These are phyloP conservation scores for Microstegium vimineum DNA, from an alignment of 176 grass and related monocot genomes.

Conservation along the genomic window DNA sequence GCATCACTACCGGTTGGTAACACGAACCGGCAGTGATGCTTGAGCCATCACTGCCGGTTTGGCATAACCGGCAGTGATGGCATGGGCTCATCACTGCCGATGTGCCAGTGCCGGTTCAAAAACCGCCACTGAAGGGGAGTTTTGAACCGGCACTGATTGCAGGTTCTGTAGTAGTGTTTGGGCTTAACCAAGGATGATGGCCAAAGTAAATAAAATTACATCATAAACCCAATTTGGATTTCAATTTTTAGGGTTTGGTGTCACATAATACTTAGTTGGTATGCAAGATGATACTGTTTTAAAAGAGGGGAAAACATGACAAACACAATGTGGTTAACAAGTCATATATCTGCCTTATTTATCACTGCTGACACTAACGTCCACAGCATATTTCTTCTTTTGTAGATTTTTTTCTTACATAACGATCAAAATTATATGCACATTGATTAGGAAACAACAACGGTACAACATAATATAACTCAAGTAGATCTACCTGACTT, in stretches of 20 bases:
- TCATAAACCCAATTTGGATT: not conserved
- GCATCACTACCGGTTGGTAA: too few relatives aligned
- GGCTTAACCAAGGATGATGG: not conserved
- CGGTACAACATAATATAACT: not conserved
- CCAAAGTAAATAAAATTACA: not conserved
- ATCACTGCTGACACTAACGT: too few relatives aligned
- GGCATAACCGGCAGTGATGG: too few relatives aligned
- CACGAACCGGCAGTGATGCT: too few relatives aligned
- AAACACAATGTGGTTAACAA: not conserved
- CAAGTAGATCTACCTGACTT: constrained; percentile 1
- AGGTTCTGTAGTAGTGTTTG: too few relatives aligned
- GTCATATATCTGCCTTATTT: not conserved
- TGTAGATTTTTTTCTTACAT: not conserved
- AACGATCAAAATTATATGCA: constrained; percentile 32
- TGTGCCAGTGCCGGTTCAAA: too few relatives aligned
- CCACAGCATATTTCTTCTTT: not conserved
- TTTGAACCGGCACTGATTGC: too few relatives aligned
- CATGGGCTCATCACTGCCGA: too few relatives aligned
- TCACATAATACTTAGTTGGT: not conserved
- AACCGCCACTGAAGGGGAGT: too few relatives aligned
- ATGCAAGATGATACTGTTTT: not conserved
- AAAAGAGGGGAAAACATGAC: not conserved
- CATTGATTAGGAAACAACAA: not conserved
- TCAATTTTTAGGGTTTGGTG: not conserved
- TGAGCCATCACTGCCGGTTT: too few relatives aligned